Evolutionary conservation across 169 alveolate genomes (phyloP).

Genomic region (Eimeria brunetti): DNA sequence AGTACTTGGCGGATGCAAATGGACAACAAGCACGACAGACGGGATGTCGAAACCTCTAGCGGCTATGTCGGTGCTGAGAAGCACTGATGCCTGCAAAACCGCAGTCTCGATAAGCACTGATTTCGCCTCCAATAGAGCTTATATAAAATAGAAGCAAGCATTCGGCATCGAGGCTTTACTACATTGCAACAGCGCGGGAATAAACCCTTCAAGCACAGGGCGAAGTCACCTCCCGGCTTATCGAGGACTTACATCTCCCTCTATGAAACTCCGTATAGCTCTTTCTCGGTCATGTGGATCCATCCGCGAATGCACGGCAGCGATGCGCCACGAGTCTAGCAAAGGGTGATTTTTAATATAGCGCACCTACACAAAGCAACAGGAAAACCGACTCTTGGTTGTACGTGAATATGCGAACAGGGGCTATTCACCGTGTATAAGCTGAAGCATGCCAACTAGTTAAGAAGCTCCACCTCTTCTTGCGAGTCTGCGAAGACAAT

Average conservation of each 20-base stretch:
- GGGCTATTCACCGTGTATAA: background rate
- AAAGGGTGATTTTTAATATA: slow-evolving; percentile 44
- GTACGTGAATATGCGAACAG: background rate
- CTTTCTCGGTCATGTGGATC: slow-evolving; percentile 37
- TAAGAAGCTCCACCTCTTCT: slow-evolving; percentile 43
- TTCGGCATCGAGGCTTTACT: background rate
- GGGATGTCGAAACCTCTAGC: slow-evolving; percentile 99
- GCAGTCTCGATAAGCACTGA: background rate
- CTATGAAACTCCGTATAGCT: slow-evolving; percentile 15
- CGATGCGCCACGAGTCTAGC: slow-evolving; percentile 52
- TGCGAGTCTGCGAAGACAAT: slow-evolving; percentile 72
- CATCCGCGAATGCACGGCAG: slow-evolving; percentile 48
- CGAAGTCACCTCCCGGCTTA: background rate
- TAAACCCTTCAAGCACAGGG: background rate
- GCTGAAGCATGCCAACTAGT: background rate
- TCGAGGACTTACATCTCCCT: slow-evolving; percentile 42
- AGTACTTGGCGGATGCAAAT: slow-evolving; percentile 83
- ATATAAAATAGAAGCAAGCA: background rate
- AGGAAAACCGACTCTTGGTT: no score
- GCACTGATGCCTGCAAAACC: slow-evolving; percentile 82
- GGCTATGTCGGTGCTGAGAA: slow-evolving; percentile 99
- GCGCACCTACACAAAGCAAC: slow-evolving; percentile 47
- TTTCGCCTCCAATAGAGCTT: background rate
- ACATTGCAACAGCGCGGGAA: background rate
- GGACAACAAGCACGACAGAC: slow-evolving; percentile 92